These are phyloP conservation scores for Colletotrichum camelliae DNA, from an alignment of 2,329 filamentous ascomycete species.

Conservation along the genomic window DNA sequence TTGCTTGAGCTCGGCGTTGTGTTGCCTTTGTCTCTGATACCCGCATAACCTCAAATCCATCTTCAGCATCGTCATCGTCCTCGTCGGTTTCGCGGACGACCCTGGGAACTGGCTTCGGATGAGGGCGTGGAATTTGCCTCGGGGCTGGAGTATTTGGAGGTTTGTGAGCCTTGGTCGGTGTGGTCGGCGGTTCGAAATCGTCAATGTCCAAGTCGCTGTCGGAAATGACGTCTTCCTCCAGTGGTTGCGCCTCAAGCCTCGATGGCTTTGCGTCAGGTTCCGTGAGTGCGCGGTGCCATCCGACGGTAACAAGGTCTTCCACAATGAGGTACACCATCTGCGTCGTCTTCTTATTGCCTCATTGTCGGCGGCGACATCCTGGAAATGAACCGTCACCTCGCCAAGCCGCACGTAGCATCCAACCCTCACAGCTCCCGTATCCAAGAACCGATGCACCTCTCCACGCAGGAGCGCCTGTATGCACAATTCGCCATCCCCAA, in stretches of 20 bases:
- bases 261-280: not conserved
- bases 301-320: constrained; percentile 48
- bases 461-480: constrained; percentile 56
- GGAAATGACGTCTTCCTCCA: not conserved
- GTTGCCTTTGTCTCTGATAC: constrained; percentile 22
- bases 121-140: not conserved
- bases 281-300: constrained; percentile 43
- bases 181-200: not conserved
- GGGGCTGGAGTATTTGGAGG: not conserved
- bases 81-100: not conserved
- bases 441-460: constrained; percentile 53
- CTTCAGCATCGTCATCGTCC: constrained; percentile 26
- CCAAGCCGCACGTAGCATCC: constrained; percentile 57
- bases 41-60: constrained; percentile 40
- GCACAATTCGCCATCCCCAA: constrained; percentile 59
- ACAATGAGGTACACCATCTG: constrained; percentile 52
- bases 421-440: constrained; percentile 47
- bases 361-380: not conserved
- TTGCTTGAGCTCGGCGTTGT: not conserved
- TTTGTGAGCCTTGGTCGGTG: not conserved
- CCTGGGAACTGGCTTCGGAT: not conserved
- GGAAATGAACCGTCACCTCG: constrained; percentile 29
- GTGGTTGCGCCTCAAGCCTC: not conserved
- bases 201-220: constrained; percentile 20
- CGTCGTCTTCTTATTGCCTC: not conserved